These are phyloP conservation scores for Halophytophthora batemanensis DNA, from an alignment of 352 stramenopile species.

Conservation along the genomic window DNA sequence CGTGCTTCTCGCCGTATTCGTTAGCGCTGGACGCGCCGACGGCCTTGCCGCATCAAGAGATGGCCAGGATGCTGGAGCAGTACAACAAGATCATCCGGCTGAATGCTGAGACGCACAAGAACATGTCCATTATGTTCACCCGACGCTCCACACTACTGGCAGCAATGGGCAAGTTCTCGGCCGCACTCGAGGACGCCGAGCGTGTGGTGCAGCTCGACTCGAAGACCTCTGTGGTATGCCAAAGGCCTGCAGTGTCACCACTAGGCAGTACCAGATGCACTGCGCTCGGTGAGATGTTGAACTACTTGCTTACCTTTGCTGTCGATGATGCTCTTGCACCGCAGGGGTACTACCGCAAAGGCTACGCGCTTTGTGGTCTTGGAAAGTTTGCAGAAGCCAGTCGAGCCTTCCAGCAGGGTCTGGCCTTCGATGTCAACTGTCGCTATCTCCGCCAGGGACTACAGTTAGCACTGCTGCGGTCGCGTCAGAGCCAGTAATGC, in stretches of 20 bases:
- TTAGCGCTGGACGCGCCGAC: slow-evolving; percentile 26
- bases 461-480: slow-evolving; percentile 35
- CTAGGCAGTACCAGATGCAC: not conserved
- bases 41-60: slow-evolving; percentile 18
- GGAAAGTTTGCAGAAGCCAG: slow-evolving; percentile 50
- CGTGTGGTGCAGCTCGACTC: slow-evolving; percentile 46
- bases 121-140: slow-evolving; percentile 55
- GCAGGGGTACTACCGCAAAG: slow-evolving; percentile 70
- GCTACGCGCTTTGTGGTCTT: slow-evolving; percentile 55
- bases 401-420: slow-evolving; percentile 55
- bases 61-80: slow-evolving; percentile 45
- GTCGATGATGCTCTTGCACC: not conserved
- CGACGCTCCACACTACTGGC: slow-evolving; percentile 59
- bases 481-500: slow-evolving; percentile 17
- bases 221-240: slow-evolving; percentile 46
- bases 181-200: slow-evolving; percentile 50
- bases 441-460: slow-evolving; percentile 58
- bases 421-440: slow-evolving; percentile 60
- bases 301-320: not conserved
- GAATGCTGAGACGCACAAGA: slow-evolving; percentile 43
- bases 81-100: slow-evolving; percentile 70
- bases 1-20: slow-evolving; percentile 9
- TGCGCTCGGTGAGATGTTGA: not conserved
- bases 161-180: slow-evolving; percentile 43
- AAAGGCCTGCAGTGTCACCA: not conserved